Conservation (phyloP, 1,284 basidiomycete genomes). For the Trametes polyzona region DNA sequence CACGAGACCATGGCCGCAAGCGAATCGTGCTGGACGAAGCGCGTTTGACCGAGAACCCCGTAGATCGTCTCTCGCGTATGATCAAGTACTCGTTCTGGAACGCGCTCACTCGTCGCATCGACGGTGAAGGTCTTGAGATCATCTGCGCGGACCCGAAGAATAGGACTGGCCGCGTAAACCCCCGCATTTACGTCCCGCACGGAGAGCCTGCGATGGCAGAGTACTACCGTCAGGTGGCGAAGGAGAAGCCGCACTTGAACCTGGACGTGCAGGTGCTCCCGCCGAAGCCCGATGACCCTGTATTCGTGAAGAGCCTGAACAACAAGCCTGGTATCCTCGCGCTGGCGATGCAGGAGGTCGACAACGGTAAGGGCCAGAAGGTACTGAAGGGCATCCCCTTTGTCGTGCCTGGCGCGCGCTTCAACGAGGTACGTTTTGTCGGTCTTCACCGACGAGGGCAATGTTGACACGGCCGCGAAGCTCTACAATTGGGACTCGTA, state of each 20-base stretch:
- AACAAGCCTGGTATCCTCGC: slow-evolving; percentile 93
- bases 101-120: slow-evolving; percentile 94
- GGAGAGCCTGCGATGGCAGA: slow-evolving; percentile 93
- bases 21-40: slow-evolving; percentile 98
- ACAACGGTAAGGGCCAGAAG: slow-evolving; percentile 75
- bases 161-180: slow-evolving; percentile 82
- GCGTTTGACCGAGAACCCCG: slow-evolving; percentile 95
- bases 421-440: slow-evolving; percentile 83
- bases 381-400: slow-evolving; percentile 94
- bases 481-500: slow-evolving; percentile 94
- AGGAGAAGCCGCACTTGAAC: slow-evolving; percentile 87
- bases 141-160: slow-evolving; percentile 98
- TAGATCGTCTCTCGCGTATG: slow-evolving; percentile 96
- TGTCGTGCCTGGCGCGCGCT: slow-evolving; percentile 95
- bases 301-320: slow-evolving; percentile 93
- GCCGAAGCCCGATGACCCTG: slow-evolving; percentile 81
- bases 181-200: slow-evolving; percentile 93
- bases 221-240: slow-evolving; percentile 86
- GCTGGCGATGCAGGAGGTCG: slow-evolving; percentile 93
- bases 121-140: slow-evolving; percentile 95
- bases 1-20: slow-evolving; percentile 93
- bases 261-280: slow-evolving; percentile 92
- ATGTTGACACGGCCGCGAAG: slow-evolving; percentile 40
- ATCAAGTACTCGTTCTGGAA: slow-evolving; percentile 99
- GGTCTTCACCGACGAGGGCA: neutral